Base-by-base conservation (phyloP, 148 eudicot genomes). In the Persicaria maculosa region DNA sequence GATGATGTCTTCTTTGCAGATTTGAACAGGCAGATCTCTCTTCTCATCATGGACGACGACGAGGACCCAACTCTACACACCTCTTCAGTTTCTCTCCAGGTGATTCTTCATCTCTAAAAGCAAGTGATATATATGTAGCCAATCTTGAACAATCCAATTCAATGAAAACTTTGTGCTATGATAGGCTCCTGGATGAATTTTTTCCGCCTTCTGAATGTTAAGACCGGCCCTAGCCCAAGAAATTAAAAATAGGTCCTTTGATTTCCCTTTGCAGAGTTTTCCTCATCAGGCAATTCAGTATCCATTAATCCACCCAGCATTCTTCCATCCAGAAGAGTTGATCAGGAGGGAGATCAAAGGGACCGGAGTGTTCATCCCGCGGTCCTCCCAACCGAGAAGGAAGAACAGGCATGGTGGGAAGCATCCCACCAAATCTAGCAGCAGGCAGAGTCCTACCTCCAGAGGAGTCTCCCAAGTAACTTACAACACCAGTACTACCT, bases 351-450 rank as follows among this genome's bases (percentile, higher is more conserved):
- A 72, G 17, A 40, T 50, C 88, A 92, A 88, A 83, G 97, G 97
- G 44, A 92, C 97, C 0, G 97, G 97, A 5, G 97, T 93, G 44
- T 93, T 93, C 50, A 93, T 93, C 40, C 97, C 97, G 14, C 91
- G 79, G 54, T 81, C 86, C 10, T 72, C 86, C 0, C 85, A 82
- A 15, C 82, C 81, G 4, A 86, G 90, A 75, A 85, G 93, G 70
- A 87, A 82, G 74, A 83, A 74, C 79, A 81, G 74, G 78, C 92
- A 88, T 72, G 79, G 77, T 14, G 54, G 58, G 15, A 46, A 17
- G 16, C n/a, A 43, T 5, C 15, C 70, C 45, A 14, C 45, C 70
- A 65, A 65, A 40, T 65, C 70, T 43, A 15, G 9, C 45, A 40
- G 19, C 46, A 59, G 40, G 25, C 67, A 59, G 40, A 59, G 10